A percentile compares a stretch with the other conserved stretches of the same genome.
Conservation (phyloP, 2,329 filamentous ascomycete genomes). For the Aspergillus cejpii region DNA sequence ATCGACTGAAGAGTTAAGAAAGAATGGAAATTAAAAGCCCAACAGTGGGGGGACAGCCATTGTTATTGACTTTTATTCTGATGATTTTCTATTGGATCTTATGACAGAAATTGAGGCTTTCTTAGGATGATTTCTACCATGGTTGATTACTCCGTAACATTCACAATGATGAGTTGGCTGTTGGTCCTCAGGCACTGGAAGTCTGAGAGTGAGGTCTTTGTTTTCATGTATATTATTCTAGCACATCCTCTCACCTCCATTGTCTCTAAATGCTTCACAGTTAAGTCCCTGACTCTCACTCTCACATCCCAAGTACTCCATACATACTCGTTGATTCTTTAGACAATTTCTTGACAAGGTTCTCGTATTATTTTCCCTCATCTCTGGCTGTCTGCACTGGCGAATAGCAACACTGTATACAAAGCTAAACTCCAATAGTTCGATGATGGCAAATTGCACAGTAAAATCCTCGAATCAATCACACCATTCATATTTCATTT, state of each 20-base stretch:
- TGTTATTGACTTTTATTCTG: background rate
- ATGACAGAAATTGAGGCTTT: no score
- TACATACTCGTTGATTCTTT: no score
- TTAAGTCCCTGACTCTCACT: background rate
- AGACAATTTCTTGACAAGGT: background rate
- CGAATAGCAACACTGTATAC: background rate
- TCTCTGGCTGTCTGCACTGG: background rate
- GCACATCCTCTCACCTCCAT: conserved; percentile 1
- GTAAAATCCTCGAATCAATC: background rate
- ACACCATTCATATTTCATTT: background rate
- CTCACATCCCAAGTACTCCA: no score
- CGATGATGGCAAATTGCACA: background rate
- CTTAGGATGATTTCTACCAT: no score
- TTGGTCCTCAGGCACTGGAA: no score
- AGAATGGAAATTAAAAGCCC: conserved; percentile 2
- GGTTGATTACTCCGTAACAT: no score
- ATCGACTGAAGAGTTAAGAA: conserved; percentile 1
- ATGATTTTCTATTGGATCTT: background rate
- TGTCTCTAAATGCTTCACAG: no score
- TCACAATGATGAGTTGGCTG: no score
- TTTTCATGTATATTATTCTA: background rate
- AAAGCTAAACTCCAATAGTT: background rate
- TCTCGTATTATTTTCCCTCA: background rate
- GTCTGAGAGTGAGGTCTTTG: no score
- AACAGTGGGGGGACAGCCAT: conserved; percentile 6